Base-by-base conservation (phyloP, 202 grass and related monocot genomes). In the Musa balbisiana region DNA sequence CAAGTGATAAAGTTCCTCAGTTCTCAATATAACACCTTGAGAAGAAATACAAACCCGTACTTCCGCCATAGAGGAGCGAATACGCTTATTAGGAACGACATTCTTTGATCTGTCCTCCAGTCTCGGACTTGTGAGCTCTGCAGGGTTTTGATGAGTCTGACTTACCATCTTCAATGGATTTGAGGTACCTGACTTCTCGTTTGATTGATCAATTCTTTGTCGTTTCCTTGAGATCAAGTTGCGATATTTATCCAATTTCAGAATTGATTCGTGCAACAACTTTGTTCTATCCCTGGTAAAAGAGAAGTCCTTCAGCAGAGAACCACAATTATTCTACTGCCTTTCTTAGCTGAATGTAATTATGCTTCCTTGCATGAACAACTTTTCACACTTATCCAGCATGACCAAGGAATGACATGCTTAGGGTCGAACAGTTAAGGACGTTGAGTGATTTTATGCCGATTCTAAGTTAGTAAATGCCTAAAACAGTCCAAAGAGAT, bases 181-280 rank as follows among this genome's bases (percentile, higher is more conserved):
- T 55, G 85, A 81, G 3, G 83, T 83, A 11, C 71, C 76, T 64
- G 67, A 72, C 73, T 88, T 92, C 22, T 82, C 87, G 3, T 79
- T 59, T 2, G 52, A 77, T 5, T 73, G 51, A 12, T 83, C 79
- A 69, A 60, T 62, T 70, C 80, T 88, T 84, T 92, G 89, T 10
- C 92, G 85, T 81, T 82, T 92, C 55, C 86, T 85, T 25, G 76
- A 83, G 56, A 84, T 68, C 11, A 90, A 26, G 65, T 80, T 92
- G 78, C 80, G 88, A 82, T 83, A 88, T 72, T 78, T 96, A 52
- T 92, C 89, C 62, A 96, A 82, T 81, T 85, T 90, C 64, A 79
- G 26, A 52, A 90, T 68, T 14, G 79, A 84, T 33, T 96, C 87
- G 64, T 92, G 81, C 78, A 92, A 80, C 19, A 80, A 78, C 85